These are phyloP conservation scores for Stereum hirsutum DNA, from an alignment of 1,284 basidiomycete genomes.

Conservation along the genomic window DNA sequence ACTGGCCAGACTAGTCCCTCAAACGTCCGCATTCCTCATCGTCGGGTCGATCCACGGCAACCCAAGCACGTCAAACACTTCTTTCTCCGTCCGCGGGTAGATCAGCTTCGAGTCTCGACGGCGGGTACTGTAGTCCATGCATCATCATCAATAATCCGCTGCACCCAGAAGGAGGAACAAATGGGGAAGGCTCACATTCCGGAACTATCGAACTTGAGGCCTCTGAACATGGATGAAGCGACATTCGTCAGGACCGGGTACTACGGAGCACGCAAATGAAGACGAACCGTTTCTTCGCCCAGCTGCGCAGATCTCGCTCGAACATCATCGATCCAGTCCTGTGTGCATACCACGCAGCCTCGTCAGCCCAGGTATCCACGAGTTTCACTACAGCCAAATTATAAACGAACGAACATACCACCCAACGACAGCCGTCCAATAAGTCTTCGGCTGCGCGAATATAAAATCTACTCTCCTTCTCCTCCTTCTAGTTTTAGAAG, in stretches of 20 bases:
- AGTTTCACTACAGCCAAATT: background rate
- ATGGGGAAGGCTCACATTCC: slow-evolving; percentile 47
- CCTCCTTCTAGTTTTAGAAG: too few relatives aligned
- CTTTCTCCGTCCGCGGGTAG: slow-evolving; percentile 52
- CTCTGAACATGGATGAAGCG: slow-evolving; percentile 27
- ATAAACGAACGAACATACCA: slow-evolving; percentile 36
- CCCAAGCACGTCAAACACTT: slow-evolving; percentile 60
- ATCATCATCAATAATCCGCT: slow-evolving; percentile 1
- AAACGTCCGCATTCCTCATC: slow-evolving; percentile 58
- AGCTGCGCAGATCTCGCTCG: slow-evolving; percentile 65
- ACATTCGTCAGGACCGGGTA: background rate
- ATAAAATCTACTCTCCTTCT: slow-evolving; percentile 69
- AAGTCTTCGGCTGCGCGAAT: slow-evolving; percentile 55
- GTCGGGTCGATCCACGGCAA: slow-evolving; percentile 64
- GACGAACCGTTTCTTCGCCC: slow-evolving; percentile 64
- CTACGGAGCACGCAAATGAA: slow-evolving; percentile 2
- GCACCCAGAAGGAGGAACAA: background rate
- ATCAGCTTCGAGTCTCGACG: slow-evolving; percentile 52
- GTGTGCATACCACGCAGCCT: slow-evolving; percentile 1
- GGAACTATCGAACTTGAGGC: slow-evolving; percentile 72
- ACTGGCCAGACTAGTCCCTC: too few relatives aligned
- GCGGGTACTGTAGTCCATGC: slow-evolving; percentile 45
- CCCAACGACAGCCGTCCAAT: slow-evolving; percentile 74
- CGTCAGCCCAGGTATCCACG: background rate
- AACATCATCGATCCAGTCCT: slow-evolving; percentile 82